These are phyloP conservation scores for Lasiosphaeria hispida DNA, from an alignment of 495 filamentous ascomycete species.

Conservation along the genomic window DNA sequence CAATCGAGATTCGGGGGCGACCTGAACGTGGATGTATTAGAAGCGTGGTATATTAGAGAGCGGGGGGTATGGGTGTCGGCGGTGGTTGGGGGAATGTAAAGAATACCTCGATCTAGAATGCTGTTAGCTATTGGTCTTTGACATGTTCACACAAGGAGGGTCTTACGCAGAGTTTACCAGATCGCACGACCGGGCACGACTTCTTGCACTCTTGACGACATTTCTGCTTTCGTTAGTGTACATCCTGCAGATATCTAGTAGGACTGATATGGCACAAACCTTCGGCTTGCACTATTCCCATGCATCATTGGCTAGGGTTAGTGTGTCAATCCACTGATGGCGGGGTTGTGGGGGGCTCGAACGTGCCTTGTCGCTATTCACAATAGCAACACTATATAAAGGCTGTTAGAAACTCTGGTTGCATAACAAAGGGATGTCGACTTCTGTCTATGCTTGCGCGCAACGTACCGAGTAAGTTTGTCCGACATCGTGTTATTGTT, in stretches of 20 bases:
- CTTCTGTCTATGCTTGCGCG: not conserved
- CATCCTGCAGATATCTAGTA: not conserved
- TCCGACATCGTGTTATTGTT: conserved; percentile 64
- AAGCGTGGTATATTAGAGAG: not conserved
- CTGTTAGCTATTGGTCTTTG: conserved; percentile 5
- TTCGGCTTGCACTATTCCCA: conserved; percentile 87
- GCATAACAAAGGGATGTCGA: not conserved
- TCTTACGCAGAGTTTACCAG: conserved; percentile 79
- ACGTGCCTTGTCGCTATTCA: conserved; percentile 92
- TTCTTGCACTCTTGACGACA: conserved; percentile 96
- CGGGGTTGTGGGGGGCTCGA: not conserved
- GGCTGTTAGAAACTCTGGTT: conserved; percentile 5
- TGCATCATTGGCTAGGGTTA: conserved; percentile 16
- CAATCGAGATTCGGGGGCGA: conserved; percentile 83
- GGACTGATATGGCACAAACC: conserved; percentile 44
- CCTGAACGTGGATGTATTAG: conserved; percentile 61
- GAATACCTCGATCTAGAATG: conserved; percentile 23
- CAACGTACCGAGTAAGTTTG: conserved; percentile 74
- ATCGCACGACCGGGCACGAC: conserved; percentile 93
- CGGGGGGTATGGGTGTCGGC: not conserved
- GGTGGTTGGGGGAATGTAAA: not conserved
- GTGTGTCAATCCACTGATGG: not conserved
- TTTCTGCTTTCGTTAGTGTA: conserved; percentile 28
- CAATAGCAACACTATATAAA: conserved; percentile 82
- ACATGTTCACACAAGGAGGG: not conserved